Evolutionary conservation across 2,329 filamentous ascomycete genomes (phyloP).

Genomic region (Claviceps pazoutovae): DNA sequence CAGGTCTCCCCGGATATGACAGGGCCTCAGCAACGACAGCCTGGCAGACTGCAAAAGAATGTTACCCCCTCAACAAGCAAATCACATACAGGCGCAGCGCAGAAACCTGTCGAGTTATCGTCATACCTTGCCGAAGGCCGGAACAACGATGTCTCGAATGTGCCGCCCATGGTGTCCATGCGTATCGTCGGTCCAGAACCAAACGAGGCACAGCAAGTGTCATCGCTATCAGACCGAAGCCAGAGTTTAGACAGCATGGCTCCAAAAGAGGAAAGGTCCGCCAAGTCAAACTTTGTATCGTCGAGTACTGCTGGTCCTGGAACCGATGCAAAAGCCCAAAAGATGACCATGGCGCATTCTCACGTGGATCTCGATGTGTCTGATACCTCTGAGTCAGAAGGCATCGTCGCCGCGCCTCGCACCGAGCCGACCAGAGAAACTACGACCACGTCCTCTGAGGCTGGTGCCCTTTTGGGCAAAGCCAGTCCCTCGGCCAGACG

Average conservation of each 20-base stretch:
- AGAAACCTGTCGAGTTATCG: slow-evolving; percentile 26
- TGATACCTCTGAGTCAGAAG: slow-evolving; percentile 37
- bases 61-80: slow-evolving; percentile 30
- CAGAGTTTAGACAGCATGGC: slow-evolving; percentile 14
- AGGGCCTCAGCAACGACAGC: slow-evolving; percentile 40
- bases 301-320: slow-evolving; percentile 19
- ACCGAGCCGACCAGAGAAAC: too few species aligned
- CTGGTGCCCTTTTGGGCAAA: neutral
- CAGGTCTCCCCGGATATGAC: slow-evolving; percentile 26
- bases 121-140: slow-evolving; percentile 29
- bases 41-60: slow-evolving; percentile 59
- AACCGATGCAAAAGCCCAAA: slow-evolving; percentile 38
- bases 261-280: slow-evolving; percentile 23
- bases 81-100: slow-evolving; percentile 14
- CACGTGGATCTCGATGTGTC: slow-evolving; percentile 59
- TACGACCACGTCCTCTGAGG: neutral
- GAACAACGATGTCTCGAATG: slow-evolving; percentile 39
- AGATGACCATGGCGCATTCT: slow-evolving; percentile 35
- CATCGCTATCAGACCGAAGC: slow-evolving; percentile 19
- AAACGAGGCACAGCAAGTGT: slow-evolving; percentile 25
- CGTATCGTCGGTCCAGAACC: slow-evolving; percentile 43
- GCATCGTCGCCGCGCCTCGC: slow-evolving; percentile 13
- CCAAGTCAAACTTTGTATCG: slow-evolving; percentile 9
- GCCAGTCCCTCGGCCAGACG: neutral
- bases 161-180: slow-evolving; percentile 39